Conservation (phyloP, 192 early-diverging fungal genomes). For the Backusella circina region DNA sequence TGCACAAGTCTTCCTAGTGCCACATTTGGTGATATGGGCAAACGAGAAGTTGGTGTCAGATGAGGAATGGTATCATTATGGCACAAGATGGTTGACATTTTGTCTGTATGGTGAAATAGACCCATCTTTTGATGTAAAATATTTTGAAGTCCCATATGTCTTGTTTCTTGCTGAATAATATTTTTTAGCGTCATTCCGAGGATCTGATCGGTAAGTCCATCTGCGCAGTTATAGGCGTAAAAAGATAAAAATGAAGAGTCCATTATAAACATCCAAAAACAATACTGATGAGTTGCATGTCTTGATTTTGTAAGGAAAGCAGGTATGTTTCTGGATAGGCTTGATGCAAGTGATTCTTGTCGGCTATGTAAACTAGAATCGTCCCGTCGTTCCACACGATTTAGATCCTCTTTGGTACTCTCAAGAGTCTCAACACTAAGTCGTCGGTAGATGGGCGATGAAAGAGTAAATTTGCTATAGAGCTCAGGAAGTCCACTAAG, state of each 20-base stretch:
- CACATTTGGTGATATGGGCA: constrained; percentile 9
- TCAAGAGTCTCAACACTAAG: constrained; percentile 38
- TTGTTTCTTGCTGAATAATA: constrained; percentile 44
- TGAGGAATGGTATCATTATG: background rate
- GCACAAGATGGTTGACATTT: constrained; percentile 21
- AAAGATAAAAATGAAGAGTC: constrained; percentile 37
- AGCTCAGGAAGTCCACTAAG: constrained; percentile 51
- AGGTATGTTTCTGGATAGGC: constrained; percentile 10
- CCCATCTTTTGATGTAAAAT: constrained; percentile 62
- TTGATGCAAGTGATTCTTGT: constrained; percentile 45
- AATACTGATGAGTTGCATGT: constrained; percentile 27
- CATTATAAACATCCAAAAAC: constrained; percentile 46
- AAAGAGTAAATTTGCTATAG: constrained; percentile 26
- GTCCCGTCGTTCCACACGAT: constrained; percentile 17
- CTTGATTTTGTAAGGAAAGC: constrained; percentile 7
- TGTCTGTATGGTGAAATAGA: constrained; percentile 48
- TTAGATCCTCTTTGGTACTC: constrained; percentile 26
- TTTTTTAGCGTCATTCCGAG: constrained; percentile 38
- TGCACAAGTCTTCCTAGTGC: constrained; percentile 16
- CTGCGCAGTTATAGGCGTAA: constrained; percentile 53
- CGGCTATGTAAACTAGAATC: constrained; percentile 32
- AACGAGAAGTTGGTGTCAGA: background rate
- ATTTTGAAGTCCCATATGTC: constrained; percentile 44
- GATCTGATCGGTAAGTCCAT: constrained; percentile 43
- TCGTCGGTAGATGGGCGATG: constrained; percentile 27